Evolutionary conservation across 805 yeast species (phyloP).

Genomic region (Ogataea methanolica): DNA sequence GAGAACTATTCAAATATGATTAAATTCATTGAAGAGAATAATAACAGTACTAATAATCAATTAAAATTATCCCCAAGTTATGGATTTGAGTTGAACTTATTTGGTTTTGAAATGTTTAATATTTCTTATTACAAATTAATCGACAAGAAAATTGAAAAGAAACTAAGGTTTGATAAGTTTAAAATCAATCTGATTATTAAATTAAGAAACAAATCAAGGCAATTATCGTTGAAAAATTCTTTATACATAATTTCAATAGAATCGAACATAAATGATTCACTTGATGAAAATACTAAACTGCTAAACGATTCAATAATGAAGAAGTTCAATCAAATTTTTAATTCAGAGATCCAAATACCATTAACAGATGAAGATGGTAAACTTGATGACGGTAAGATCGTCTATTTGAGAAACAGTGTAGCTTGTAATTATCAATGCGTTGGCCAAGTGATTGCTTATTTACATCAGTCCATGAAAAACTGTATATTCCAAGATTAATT

Average conservation of each 20-base stretch:
- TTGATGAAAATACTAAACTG: constrained; percentile 9
- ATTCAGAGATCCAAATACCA: constrained; percentile 12
- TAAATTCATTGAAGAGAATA: constrained; percentile 5
- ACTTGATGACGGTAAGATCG: constrained; percentile 10
- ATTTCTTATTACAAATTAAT: constrained; percentile 22
- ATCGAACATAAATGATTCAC: constrained; percentile 2
- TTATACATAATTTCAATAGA: constrained; percentile 24
- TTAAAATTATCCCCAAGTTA: constrained; percentile 14
- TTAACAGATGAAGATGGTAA: constrained; percentile 3
- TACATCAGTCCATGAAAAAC: constrained; percentile 15
- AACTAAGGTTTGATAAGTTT: constrained; percentile 16
- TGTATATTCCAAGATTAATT: not conserved
- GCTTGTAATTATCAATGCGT: constrained; percentile 24
- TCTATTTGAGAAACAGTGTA: constrained; percentile 20
- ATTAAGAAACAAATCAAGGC: constrained; percentile 17
- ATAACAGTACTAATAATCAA: constrained; percentile 10
- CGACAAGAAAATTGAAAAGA: constrained; percentile 19
- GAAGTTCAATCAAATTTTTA: constrained; percentile 12
- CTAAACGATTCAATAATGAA: constrained; percentile 7
- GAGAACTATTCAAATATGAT: constrained; percentile 5
- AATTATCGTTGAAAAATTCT: constrained; percentile 16
- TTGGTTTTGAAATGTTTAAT: constrained; percentile 20
- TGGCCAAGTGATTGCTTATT: constrained; percentile 11
- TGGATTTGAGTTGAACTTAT: constrained; percentile 19
- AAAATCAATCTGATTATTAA: constrained; percentile 18